These are phyloP conservation scores for Vitis hybrid DNA, from an alignment of 177 flowering plant species.

Conservation along the genomic window DNA sequence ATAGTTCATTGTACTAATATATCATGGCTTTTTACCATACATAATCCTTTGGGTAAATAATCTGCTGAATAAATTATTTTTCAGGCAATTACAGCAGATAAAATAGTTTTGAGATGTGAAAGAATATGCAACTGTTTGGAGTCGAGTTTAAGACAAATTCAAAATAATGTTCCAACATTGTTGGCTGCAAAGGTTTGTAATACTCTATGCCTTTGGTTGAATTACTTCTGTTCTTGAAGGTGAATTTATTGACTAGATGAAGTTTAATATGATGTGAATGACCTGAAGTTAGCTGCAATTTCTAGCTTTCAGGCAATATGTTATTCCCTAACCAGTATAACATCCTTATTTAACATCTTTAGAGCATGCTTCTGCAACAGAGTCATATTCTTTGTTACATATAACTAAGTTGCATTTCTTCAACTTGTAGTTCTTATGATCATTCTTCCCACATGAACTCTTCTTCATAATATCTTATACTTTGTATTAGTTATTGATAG, in stretches of 20 bases:
- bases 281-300: no score
- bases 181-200: slow-evolving; percentile 44
- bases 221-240: not conserved
- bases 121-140: slow-evolving; percentile 32
- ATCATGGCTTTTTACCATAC: not conserved
- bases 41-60: not conserved
- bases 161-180: slow-evolving; percentile 37
- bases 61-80: not conserved
- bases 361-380: not conserved
- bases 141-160: slow-evolving; percentile 34
- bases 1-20: not conserved
- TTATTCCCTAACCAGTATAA: not conserved
- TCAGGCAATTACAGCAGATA: slow-evolving; percentile 40
- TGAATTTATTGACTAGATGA: not conserved
- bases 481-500: no score
- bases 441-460: no score
- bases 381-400: no score
- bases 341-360: not conserved
- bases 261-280: not conserved
- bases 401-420: no score
- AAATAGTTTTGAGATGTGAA: slow-evolving; percentile 38
- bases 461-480: no score
- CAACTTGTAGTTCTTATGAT: no score
- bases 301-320: not conserved
- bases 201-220: not conserved